Evolutionary conservation across 129 eudicot species (phyloP).

Genomic region (Erigeron canadensis): DNA sequence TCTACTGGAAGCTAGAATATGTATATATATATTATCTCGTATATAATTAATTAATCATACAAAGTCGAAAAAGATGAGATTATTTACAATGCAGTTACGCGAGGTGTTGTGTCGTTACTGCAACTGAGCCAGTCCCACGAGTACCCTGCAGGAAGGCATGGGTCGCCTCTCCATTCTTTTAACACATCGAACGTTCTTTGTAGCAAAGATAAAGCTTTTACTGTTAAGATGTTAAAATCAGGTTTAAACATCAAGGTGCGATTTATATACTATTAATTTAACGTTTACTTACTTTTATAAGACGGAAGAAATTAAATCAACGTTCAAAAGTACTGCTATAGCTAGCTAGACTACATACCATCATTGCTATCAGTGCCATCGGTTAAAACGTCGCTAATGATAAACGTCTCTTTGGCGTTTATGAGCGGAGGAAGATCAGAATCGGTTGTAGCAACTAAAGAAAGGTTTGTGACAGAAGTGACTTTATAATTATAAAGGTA

Average conservation of each 20-base stretch:
- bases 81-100: slow-evolving; percentile 31
- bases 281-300: too few relatives aligned
- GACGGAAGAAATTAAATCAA: background rate
- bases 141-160: slow-evolving; percentile 33
- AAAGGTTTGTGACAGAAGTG: background rate
- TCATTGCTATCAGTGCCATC: slow-evolving; percentile 32
- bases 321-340: background rate
- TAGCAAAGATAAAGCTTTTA: slow-evolving; percentile 4
- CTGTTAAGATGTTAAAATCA: background rate
- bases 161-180: slow-evolving; percentile 30
- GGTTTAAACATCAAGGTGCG: background rate
- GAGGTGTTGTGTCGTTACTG: slow-evolving; percentile 29
- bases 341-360: too few relatives aligned
- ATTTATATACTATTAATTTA: too few relatives aligned
- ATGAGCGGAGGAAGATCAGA: slow-evolving; percentile 35
- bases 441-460: slow-evolving; percentile 19
- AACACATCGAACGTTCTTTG: slow-evolving; percentile 16
- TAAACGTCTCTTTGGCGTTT: slow-evolving; percentile 26
- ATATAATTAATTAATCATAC: background rate
- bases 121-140: slow-evolving; percentile 39
- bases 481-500: background rate
- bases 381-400: slow-evolving; percentile 17
- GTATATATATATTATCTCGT: background rate
- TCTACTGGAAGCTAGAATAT: too few relatives aligned
- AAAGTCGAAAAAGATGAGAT: background rate